Percentiles rank a stretch among this genome's conserved stretches.
Conservation (phyloP, 352 stramenopile species). For the Pythium guiyangense region DNA sequence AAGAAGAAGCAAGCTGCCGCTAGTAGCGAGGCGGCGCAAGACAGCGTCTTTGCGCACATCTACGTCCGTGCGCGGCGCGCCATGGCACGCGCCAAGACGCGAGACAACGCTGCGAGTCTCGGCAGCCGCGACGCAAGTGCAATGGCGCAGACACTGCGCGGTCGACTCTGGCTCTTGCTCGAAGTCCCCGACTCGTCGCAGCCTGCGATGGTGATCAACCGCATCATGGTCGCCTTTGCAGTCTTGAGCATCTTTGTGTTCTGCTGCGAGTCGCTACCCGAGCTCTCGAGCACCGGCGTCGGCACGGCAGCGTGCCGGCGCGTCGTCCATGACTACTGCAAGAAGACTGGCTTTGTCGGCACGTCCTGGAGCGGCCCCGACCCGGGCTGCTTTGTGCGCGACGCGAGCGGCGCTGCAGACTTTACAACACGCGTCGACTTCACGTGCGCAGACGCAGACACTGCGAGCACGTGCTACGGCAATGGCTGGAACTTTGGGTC, state of each 20-base stretch:
- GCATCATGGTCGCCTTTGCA: conserved; percentile 43
- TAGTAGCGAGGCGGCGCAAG: not conserved
- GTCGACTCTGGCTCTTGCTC: conserved; percentile 48
- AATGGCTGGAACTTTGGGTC: conserved; percentile 55
- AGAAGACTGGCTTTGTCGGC: conserved; percentile 17
- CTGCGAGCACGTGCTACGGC: conserved; percentile 37
- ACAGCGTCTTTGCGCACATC: conserved; percentile 41
- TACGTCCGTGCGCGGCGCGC: conserved; percentile 29
- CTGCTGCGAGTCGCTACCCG: conserved; percentile 63
- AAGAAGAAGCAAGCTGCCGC: conserved; percentile 19
- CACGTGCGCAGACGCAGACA: conserved; percentile 16
- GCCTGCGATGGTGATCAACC: conserved; percentile 42
- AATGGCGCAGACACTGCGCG: conserved; percentile 27
- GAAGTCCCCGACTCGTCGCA: conserved; percentile 61
- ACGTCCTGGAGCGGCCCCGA: conserved; percentile 15
- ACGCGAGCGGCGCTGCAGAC: conserved; percentile 21
- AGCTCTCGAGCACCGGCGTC: conserved; percentile 45
- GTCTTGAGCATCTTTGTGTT: conserved; percentile 68
- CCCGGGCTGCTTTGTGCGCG: conserved; percentile 44
- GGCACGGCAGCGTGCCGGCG: conserved; percentile 33
- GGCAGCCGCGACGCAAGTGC: conserved; percentile 1
- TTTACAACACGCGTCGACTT: conserved; percentile 40
- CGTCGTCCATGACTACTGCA: conserved; percentile 57
- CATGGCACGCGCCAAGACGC: conserved; percentile 3
- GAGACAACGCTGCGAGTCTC: not conserved